Evolutionary conservation across 1,284 basidiomycete genomes (phyloP), one percentile per base, ranked within the genome.

Genomic region (Butyriboletus regius): DNA sequence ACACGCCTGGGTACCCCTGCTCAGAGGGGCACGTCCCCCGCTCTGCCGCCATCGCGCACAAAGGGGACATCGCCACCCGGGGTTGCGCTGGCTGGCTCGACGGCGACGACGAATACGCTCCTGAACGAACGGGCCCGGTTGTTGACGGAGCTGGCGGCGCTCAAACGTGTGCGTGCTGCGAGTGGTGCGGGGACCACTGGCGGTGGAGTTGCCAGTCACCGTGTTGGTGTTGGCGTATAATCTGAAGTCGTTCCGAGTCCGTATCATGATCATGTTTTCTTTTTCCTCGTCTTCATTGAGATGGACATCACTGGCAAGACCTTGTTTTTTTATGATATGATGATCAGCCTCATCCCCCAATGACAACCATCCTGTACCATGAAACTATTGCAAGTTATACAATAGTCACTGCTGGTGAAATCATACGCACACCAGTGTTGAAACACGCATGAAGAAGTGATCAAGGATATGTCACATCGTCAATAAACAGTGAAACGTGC

Each of bases 101-200:
- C 60, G 3, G 37, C 51, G 20, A 53, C 44, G 31, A 62, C 63
- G n/a, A 57, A 32, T 10, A 47, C 57, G 12, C 54, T 67, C 13
- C 18, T 67, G 14, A 67, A 56, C 0, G 63, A 67, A 29, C 60
- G 62, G 1, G 66, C 63, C 1, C 48, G 60, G 28, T 47, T 65
- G 13, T 46, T 68, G 43, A 63, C 66, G 0, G 63, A 65, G 46
- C 38, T 68, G 42, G 62, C 66, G 0, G 60, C 61, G 7, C 52
- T 67, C 10, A 65, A 64, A 35, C 53, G 56, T 7, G 54, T 42
- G 5, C 57, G 54, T n/a, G 49, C 51, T 13, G 39, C 49, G 39
- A 61, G 54, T 14, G 44, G 43, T n/a, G 37, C 39, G 15, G 29
- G 51, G 7, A n/a, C 15, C n/a, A 1, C 4, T 5, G 28, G 28